Conservation (phyloP, 805 yeast genomes). For the Barnettozyma botsteinii region DNA sequence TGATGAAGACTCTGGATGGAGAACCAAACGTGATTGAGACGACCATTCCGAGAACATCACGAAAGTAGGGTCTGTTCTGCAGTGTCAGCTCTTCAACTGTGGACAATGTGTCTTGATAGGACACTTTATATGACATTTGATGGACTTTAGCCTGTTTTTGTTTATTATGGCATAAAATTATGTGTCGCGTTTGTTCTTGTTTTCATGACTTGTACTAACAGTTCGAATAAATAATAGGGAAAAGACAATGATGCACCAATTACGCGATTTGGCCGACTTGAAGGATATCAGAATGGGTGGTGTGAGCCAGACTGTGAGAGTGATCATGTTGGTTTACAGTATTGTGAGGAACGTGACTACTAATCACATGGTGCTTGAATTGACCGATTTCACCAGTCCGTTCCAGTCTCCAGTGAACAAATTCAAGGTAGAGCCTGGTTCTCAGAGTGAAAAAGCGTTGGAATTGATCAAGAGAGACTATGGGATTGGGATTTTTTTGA, state of each 20-base stretch:
- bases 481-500: slow-evolving; percentile 1
- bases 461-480: background rate
- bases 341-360: background rate
- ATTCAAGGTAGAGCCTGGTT: background rate
- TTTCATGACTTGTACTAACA: no score
- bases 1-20: slow-evolving; percentile 5
- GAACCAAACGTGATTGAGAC: background rate
- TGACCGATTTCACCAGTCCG: slow-evolving; percentile 11
- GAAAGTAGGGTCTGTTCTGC: background rate
- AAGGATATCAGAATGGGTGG: background rate
- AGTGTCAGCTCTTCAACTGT: no score
- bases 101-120: no score
- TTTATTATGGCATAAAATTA: no score
- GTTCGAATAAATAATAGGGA: no score
- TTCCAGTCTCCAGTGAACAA: background rate
- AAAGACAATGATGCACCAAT: background rate
- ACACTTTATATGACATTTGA: no score
- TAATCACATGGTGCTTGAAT: background rate
- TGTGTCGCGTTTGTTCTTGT: no score
- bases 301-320: background rate
- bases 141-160: no score
- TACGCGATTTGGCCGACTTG: background rate
- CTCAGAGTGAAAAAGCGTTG: background rate
- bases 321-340: background rate
- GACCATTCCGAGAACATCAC: background rate